Conservation (phyloP, 176 grass and related monocot species). For the Cymbopogon citratus region DNA sequence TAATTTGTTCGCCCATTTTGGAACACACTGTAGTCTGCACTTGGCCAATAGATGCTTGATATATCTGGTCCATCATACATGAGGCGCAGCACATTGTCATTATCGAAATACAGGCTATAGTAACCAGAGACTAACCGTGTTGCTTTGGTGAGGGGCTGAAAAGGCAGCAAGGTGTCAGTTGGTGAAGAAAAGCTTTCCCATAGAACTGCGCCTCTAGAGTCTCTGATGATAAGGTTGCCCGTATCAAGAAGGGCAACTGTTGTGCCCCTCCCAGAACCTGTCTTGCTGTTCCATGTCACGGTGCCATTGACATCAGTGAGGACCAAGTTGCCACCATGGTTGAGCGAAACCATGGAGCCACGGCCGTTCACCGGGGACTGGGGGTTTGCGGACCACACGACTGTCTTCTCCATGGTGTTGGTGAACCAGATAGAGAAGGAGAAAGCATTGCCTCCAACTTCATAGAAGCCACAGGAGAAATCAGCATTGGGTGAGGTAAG, state of each 20-base stretch:
- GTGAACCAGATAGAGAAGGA: conserved; percentile 74
- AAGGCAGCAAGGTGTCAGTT: conserved; percentile 55
- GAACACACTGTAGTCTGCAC: conserved; percentile 7
- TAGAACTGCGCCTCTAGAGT: background rate
- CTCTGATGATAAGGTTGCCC: conserved; percentile 66
- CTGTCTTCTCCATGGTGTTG: conserved; percentile 20
- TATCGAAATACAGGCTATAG: conserved; percentile 61
- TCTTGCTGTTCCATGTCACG: conserved; percentile 46
- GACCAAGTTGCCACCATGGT: conserved; percentile 39
- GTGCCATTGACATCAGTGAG: conserved; percentile 62
- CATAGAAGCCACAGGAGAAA: conserved; percentile 67
- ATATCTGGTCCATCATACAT: conserved; percentile 57
- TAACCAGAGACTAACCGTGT: conserved; percentile 45
- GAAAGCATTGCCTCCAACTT: conserved; percentile 48
- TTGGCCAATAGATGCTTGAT: conserved; percentile 70
- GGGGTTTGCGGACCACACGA: conserved; percentile 73
- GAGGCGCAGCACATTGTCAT: conserved; percentile 55
- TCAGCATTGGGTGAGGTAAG: conserved; percentile 39
- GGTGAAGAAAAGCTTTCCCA: conserved; percentile 76
- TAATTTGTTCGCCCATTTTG: conserved; percentile 38
- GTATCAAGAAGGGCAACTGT: conserved; percentile 46
- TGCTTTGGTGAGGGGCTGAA: conserved; percentile 44
- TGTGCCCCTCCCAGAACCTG: conserved; percentile 6
- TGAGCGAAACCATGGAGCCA: conserved; percentile 44
- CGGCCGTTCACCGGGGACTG: conserved; percentile 45